Evolutionary conservation across 2,329 filamentous ascomycete genomes (phyloP), one percentile per base, ranked within the genome.

Genomic region (Daldinia sp.): DNA sequence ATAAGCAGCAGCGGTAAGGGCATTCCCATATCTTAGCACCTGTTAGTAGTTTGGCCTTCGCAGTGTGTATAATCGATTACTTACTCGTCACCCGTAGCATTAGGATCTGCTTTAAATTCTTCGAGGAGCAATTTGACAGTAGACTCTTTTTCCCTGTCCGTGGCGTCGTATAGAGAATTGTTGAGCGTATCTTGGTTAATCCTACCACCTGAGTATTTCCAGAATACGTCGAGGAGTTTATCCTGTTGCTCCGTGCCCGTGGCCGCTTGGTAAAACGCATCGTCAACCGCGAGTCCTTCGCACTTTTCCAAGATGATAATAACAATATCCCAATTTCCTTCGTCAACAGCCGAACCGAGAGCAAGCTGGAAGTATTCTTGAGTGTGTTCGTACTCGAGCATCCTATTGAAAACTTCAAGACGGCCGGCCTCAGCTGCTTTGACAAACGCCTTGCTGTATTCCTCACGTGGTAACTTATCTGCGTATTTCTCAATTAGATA

Each of bases 401-500:
- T 63, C 25, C 73, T 72, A n/a, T 76, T 77, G 60, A 80, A 75
- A 0, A 77, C 74, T 30, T 80, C 78, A 0, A 77, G 43, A n/a
- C 77, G 72, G n/a, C 78, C 78, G 1, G 72, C 70, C 9, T 71
- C 72, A 2, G 79, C 79, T 3, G 78, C 76, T n/a, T 71, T 75
- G 19, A 79, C 67, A 2, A 81, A 68, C 0, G 79, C 78, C 27
- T 74, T 78, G 43, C 75, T 76, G 35, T 76, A 80, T 52, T 81
- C 79, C 29, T 76, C 68, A 2, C 73, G 58, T 1, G 78, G 77
- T 0, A 81, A 63, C 50, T 76, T 77, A 8, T 77, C 74, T 0
- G 76, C 72, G 53, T 79, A 81, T n/a, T 76, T 72, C 8, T 77
- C 66, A 11, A 80, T 72, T 0, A 81, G 68, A 45, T 78, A 80